These are phyloP conservation scores for Pythium aphanidermatum DNA, from an alignment of 352 stramenopile species.

Conservation along the genomic window DNA sequence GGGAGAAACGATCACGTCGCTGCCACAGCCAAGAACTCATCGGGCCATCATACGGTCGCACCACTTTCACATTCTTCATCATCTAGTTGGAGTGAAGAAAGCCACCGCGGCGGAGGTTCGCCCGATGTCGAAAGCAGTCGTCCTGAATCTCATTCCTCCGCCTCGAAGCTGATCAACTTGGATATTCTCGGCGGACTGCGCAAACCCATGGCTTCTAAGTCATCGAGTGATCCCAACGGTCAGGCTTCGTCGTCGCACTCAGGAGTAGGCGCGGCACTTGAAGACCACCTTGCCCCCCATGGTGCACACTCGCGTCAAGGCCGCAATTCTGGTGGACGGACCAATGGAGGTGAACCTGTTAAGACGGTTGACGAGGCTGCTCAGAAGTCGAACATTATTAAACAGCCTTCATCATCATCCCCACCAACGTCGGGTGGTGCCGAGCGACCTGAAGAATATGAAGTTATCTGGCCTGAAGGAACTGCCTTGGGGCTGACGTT, in stretches of 20 bases:
- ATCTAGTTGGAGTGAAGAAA: too few species aligned
- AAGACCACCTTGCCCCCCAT: too few species aligned
- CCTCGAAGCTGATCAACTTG: slow-evolving; percentile 23
- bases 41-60: too few species aligned
- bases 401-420: neutral
- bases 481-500: slow-evolving; percentile 34
- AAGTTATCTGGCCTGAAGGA: slow-evolving; percentile 36
- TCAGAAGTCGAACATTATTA: slow-evolving; percentile 3
- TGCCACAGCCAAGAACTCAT: too few species aligned
- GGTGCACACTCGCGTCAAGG: too few species aligned
- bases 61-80: too few species aligned
- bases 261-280: too few species aligned
- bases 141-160: neutral
- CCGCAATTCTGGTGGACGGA: slow-evolving; percentile 14
- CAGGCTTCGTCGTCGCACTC: too few species aligned
- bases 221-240: slow-evolving; percentile 11
- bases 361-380: too few species aligned
- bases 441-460: slow-evolving; percentile 27
- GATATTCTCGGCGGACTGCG: slow-evolving; percentile 16
- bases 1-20: slow-evolving; percentile 11
- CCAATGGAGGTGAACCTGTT: too few species aligned
- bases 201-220: slow-evolving; percentile 13
- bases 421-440: neutral
- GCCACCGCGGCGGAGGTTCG: too few species aligned
- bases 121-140: too few species aligned